Evolutionary conservation across 805 yeast species (phyloP).

Genomic region (Yamadazyma endophytica): DNA sequence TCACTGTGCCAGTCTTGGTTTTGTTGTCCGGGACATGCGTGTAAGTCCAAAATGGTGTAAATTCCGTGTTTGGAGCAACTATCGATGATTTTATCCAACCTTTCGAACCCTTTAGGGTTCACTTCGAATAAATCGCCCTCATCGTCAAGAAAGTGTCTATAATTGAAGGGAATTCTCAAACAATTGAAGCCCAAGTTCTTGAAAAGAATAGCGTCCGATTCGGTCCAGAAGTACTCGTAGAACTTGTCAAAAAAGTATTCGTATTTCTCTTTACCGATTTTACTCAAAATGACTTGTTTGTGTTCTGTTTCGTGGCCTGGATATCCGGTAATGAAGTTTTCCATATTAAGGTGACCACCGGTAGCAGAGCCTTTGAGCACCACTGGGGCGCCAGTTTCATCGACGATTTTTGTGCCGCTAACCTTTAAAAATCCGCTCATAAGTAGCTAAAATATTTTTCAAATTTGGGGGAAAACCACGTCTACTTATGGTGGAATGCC

Average conservation of each 20-base stretch:
- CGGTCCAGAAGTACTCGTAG: slow-evolving; percentile 53
- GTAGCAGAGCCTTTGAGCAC: slow-evolving; percentile 46
- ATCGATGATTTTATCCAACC: slow-evolving; percentile 40
- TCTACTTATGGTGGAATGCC: too few species aligned
- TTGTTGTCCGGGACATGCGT: slow-evolving; percentile 51
- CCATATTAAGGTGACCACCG: slow-evolving; percentile 53
- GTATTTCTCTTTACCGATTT: slow-evolving; percentile 45
- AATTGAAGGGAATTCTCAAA: slow-evolving; percentile 49
- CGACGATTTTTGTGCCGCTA: slow-evolving; percentile 46
- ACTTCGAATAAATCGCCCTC: slow-evolving; percentile 41
- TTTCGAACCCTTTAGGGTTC: slow-evolving; percentile 42
- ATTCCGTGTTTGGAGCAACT: slow-evolving; percentile 44
- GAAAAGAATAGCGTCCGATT: slow-evolving; percentile 44
- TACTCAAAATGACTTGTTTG: slow-evolving; percentile 33
- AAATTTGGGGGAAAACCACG: too few species aligned
- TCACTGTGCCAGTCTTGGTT: slow-evolving; percentile 55
- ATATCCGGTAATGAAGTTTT: slow-evolving; percentile 52
- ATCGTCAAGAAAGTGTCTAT: slow-evolving; percentile 45
- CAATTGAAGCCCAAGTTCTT: slow-evolving; percentile 40
- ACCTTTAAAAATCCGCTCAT: slow-evolving; percentile 28
- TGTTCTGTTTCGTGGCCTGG: slow-evolving; percentile 54
- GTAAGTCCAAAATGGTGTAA: slow-evolving; percentile 47
- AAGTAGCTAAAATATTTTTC: too few species aligned
- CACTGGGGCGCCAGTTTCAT: slow-evolving; percentile 31
- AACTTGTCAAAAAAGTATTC: slow-evolving; percentile 48